Evolutionary conservation across 148 eudicot species (phyloP).

Genomic region (Nyssa sinensis): DNA sequence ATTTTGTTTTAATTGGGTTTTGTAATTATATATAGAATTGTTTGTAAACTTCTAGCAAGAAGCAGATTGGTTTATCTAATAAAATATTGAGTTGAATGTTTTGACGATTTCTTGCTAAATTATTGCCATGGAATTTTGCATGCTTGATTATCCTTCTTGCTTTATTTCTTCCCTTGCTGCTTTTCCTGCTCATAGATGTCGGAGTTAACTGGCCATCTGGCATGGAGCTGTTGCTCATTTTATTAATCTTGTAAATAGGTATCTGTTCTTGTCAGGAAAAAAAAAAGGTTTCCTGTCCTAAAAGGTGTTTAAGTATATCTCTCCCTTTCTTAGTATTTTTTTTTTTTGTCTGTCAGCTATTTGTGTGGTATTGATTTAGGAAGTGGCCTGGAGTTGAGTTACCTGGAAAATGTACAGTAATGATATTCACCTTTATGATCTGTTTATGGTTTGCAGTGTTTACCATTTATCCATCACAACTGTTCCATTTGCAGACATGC

Average conservation of each 20-base stretch:
- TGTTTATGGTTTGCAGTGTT: neutral
- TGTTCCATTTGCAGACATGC: constrained; percentile 59
- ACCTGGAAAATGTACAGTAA: neutral
- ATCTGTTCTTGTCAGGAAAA: no score
- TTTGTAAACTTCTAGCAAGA: no score
- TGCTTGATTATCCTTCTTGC: no score
- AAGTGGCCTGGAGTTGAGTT: neutral
- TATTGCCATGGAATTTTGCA: no score
- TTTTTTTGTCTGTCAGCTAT: neutral
- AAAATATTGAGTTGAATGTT: no score
- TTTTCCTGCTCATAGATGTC: neutral
- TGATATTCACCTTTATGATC: neutral
- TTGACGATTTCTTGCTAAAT: no score
- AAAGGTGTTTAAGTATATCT: neutral
- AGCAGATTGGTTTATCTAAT: no score
- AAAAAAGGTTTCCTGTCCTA: no score
- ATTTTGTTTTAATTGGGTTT: no score
- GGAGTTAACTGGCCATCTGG: neutral
- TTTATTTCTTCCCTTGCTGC: neutral
- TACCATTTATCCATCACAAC: neutral
- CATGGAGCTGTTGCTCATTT: neutral
- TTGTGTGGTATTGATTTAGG: neutral
- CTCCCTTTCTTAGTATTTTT: neutral
- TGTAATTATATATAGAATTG: no score
- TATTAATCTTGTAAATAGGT: neutral